Percentiles rank a stretch among this genome's conserved stretches.
These are phyloP conservation scores for Coix lacrymajobi DNA, from an alignment of 176 grass and related monocot genomes.

Conservation along the genomic window DNA sequence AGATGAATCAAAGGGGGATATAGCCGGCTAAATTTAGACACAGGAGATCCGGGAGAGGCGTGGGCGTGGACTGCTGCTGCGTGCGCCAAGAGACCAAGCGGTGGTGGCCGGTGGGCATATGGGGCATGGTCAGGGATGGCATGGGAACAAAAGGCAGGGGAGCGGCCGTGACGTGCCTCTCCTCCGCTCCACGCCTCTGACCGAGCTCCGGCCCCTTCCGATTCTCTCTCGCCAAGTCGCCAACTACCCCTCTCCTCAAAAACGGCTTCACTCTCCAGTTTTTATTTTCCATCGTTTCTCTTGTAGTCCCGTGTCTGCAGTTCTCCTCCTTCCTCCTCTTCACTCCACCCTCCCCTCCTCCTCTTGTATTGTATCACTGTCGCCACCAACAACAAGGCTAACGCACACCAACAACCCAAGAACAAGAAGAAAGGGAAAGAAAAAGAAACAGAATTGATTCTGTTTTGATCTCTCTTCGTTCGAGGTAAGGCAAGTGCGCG, in stretches of 20 bases:
- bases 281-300: too few relatives aligned
- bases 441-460: neutral
- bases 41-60: neutral
- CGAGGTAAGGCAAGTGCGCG: neutral
- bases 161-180: neutral
- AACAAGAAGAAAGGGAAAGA: neutral
- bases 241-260: conserved; percentile 21
- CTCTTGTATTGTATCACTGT: neutral
- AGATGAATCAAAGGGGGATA: neutral
- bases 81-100: neutral
- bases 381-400: neutral
- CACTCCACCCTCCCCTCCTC: neutral
- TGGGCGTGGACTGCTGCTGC: neutral
- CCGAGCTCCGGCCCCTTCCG: conserved; percentile 24
- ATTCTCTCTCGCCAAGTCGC: conserved; percentile 30
- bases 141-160: neutral
- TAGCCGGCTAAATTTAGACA: conserved; percentile 18
- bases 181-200: conserved; percentile 14
- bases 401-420: conserved; percentile 15
- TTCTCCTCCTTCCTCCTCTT: neutral
- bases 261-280: neutral
- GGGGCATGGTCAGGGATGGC: neutral
- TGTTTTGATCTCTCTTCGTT: conserved; percentile 12
- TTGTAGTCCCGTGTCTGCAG: too few relatives aligned
- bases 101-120: too few relatives aligned